These are phyloP conservation scores for Chytriomyces hyalinus DNA, from an alignment of 192 early-diverging fungal species.

Conservation along the genomic window DNA sequence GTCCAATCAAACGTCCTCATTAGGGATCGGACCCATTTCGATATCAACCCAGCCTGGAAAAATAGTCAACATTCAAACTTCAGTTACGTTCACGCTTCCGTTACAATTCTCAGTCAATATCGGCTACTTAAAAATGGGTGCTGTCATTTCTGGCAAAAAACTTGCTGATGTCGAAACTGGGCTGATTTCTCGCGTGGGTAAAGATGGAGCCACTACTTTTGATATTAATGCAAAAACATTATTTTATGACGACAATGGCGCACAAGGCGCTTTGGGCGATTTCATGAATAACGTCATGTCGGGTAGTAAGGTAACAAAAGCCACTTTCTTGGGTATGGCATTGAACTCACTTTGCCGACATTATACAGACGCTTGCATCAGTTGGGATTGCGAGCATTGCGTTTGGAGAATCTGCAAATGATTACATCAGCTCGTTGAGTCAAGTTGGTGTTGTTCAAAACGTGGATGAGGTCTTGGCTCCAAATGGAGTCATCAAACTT, in stretches of 20 bases:
- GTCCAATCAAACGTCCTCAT: too few relatives aligned
- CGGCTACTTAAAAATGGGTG: constrained; percentile 27
- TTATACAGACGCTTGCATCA: too few relatives aligned
- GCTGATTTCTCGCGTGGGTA: not conserved
- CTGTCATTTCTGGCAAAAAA: constrained; percentile 32
- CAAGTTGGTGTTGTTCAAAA: not conserved
- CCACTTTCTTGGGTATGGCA: too few relatives aligned
- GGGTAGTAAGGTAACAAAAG: not conserved
- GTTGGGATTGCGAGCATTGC: not conserved
- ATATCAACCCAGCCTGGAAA: constrained; percentile 36
- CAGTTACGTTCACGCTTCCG: constrained; percentile 35
- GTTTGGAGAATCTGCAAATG: not conserved
- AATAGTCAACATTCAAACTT: constrained; percentile 32
- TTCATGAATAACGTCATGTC: not conserved
- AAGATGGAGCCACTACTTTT: not conserved
- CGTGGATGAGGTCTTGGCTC: not conserved
- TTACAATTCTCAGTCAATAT: constrained; percentile 34
- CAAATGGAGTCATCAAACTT: not conserved
- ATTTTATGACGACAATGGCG: not conserved
- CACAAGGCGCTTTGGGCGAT: not conserved
- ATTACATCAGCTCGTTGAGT: not conserved
- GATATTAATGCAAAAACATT: not conserved
- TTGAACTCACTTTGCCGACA: too few relatives aligned
- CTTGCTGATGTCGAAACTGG: constrained; percentile 23
- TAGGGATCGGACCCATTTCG: constrained; percentile 10